Evolutionary conservation across 352 stramenopile genomes (phyloP).

Genomic region (Phytophthora palmivora): DNA sequence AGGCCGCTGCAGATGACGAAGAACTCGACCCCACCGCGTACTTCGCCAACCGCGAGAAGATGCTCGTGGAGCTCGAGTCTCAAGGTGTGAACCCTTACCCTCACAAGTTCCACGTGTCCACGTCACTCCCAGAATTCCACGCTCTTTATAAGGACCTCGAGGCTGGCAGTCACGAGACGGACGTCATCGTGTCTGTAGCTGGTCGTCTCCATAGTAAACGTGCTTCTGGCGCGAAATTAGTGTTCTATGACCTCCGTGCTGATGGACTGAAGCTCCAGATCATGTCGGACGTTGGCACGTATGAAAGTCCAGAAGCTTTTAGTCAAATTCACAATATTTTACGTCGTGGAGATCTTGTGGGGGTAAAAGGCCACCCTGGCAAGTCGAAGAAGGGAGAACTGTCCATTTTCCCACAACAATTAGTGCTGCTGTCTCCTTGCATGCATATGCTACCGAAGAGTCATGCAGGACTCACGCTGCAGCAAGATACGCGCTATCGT

Average conservation of each 20-base stretch:
- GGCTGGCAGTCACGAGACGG: constrained; percentile 82
- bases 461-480: constrained; percentile 69
- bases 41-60: constrained; percentile 95
- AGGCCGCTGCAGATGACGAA: constrained; percentile 90
- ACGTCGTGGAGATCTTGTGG: constrained; percentile 97
- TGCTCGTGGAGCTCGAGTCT: constrained; percentile 91
- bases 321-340: constrained; percentile 90
- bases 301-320: constrained; percentile 65
- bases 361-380: constrained; percentile 92
- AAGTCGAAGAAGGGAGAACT: constrained; percentile 99
- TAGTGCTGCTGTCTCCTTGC: constrained; percentile 83
- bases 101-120: constrained; percentile 98
- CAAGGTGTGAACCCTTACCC: constrained; percentile 96
- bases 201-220: constrained; percentile 96
- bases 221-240: constrained; percentile 95
- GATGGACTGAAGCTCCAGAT: constrained; percentile 97
- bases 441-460: constrained; percentile 89
- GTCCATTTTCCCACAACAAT: constrained; percentile 93
- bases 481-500: constrained; percentile 88
- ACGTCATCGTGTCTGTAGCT: constrained; percentile 91
- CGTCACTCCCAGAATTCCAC: constrained; percentile 95
- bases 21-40: constrained; percentile 98
- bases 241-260: constrained; percentile 98
- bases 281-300: constrained; percentile 92
- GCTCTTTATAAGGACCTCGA: constrained; percentile 84